These are phyloP conservation scores for Daldinia grandis DNA, from an alignment of 495 filamentous ascomycete species.

Conservation along the genomic window DNA sequence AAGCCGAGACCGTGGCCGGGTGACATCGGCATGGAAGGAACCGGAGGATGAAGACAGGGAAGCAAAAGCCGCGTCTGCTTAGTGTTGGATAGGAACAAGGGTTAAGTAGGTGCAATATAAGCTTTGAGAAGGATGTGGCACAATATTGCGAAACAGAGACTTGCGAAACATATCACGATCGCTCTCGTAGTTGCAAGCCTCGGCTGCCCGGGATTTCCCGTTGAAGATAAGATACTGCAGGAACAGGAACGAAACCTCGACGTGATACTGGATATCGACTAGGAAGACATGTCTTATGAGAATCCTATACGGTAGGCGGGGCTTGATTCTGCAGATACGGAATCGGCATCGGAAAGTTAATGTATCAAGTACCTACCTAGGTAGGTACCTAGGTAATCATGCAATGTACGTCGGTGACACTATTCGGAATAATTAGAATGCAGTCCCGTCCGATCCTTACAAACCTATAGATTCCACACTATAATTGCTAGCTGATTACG, in stretches of 20 bases:
- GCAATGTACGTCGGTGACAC: not conserved
- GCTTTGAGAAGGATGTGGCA: not conserved
- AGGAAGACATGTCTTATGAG: not conserved
- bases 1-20: not conserved
- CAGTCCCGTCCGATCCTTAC: not conserved
- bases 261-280: not conserved
- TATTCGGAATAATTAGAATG: not conserved
- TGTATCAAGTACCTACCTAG: too few species aligned
- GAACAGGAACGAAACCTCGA: not conserved
- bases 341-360: not conserved
- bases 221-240: not conserved
- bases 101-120: not conserved
- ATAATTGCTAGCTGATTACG: not conserved
- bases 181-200: not conserved
- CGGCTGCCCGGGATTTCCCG: not conserved
- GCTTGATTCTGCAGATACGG: not conserved
- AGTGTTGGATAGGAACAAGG: not conserved
- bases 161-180: not conserved
- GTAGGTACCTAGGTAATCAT: too few species aligned
- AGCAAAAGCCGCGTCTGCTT: not conserved
- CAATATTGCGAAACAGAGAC: not conserved
- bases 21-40: not conserved
- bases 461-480: not conserved
- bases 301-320: not conserved
- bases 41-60: not conserved